phyloP scores from a whole-genome alignment of 1,284 basidiomycete species.

The Cryptococcus floricola region DNA sequence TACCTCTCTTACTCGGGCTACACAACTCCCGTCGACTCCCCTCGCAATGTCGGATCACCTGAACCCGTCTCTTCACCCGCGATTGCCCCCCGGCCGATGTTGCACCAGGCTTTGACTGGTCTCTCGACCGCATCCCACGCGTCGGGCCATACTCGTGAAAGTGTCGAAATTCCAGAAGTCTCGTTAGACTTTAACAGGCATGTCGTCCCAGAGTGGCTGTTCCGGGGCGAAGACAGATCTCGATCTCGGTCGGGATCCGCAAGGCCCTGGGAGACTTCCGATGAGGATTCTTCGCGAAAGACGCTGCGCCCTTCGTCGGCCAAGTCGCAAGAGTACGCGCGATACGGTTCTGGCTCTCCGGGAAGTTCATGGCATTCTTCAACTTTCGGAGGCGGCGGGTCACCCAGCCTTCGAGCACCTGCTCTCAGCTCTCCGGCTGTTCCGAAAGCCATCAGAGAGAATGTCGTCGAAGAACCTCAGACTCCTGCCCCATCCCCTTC shows the following conservation, averaged over 20 bases:
- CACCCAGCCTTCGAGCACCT: slow-evolving; percentile 13
- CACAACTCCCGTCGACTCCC: slow-evolving; percentile 13
- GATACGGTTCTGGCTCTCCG: slow-evolving; percentile 27
- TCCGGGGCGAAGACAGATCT: slow-evolving; percentile 43
- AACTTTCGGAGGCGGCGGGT: slow-evolving; percentile 21
- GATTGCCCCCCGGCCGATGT: slow-evolving; percentile 9
- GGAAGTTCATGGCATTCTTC: slow-evolving; percentile 34
- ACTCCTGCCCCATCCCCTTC: slow-evolving; percentile 43
- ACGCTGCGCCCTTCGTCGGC: slow-evolving; percentile 27
- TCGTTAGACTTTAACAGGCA: slow-evolving; percentile 88
- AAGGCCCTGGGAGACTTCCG: slow-evolving; percentile 11
- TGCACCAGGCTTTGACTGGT: slow-evolving; percentile 49
- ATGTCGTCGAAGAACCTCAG: slow-evolving; percentile 24
- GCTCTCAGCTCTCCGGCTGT: slow-evolving; percentile 15
- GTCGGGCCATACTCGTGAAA: slow-evolving; percentile 43
- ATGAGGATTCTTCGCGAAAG: slow-evolving; percentile 16
- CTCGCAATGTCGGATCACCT: slow-evolving; percentile 28
- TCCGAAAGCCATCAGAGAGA: slow-evolving; percentile 25
- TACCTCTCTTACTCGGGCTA: slow-evolving; percentile 22
- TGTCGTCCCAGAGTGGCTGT: slow-evolving; percentile 91
- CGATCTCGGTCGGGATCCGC: slow-evolving; percentile 28
- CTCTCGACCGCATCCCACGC: slow-evolving; percentile 29
- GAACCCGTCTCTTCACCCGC: not conserved
- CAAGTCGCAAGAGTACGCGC: slow-evolving; percentile 25
- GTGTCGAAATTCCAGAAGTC: slow-evolving; percentile 75